Conservation (phyloP, 306 rosid genomes). For the Abrus precatorius region DNA sequence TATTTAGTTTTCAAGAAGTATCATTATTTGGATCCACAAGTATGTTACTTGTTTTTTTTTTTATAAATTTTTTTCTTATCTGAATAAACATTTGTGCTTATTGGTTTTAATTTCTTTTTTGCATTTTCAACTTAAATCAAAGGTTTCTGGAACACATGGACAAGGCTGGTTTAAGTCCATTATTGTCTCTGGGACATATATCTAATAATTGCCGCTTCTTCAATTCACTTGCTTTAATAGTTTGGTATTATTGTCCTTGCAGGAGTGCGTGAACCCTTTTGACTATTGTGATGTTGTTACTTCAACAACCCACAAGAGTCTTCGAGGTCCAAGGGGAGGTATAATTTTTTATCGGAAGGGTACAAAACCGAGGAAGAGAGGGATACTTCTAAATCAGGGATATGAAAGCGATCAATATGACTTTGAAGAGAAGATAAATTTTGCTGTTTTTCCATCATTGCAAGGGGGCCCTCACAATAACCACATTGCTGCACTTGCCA, state of each 20-base stretch:
- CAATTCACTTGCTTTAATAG: constrained; percentile 5
- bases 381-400: constrained; percentile 73
- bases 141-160: constrained; percentile 14
- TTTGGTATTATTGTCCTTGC: constrained; percentile 39
- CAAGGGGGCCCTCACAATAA: constrained; percentile 99
- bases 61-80: not conserved
- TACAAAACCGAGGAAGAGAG: constrained; percentile 83
- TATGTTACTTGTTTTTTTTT: not conserved
- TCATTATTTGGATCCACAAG: not conserved
- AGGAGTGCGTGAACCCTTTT: constrained; percentile 93
- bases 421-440: constrained; percentile 91
- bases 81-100: not conserved
- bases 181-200: not conserved
- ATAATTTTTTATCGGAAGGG: constrained; percentile 94
- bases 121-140: not conserved
- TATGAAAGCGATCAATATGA: constrained; percentile 78
- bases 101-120: not conserved
- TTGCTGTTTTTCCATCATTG: constrained; percentile 91
- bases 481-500: constrained; percentile 97
- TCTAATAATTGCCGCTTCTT: not conserved
- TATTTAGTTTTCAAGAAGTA: not conserved
- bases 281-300: constrained; percentile 96
- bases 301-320: constrained; percentile 98
- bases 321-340: constrained; percentile 99
- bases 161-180: not conserved